Conservation (phyloP, 306 rosid species). For the Trifolium dubium region DNA sequence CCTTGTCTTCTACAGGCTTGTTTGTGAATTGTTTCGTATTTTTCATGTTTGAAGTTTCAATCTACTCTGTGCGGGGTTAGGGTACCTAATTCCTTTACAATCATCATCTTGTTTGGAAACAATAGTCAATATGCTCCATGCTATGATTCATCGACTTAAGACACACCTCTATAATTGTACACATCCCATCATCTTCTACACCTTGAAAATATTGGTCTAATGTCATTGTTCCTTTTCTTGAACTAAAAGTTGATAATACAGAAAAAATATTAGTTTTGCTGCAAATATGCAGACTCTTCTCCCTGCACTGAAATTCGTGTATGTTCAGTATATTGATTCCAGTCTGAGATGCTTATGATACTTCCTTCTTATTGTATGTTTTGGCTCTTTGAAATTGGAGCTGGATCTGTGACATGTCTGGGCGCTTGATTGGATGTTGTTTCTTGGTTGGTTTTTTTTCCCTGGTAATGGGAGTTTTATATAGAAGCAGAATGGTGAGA, state of each 20-base stretch:
- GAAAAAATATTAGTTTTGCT: not conserved
- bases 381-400: slow-evolving; percentile 98
- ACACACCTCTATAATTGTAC: not conserved
- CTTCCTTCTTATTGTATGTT: slow-evolving; percentile 72
- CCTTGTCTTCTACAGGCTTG: slow-evolving; percentile 6
- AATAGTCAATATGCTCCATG: not conserved
- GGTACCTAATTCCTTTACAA: not conserved
- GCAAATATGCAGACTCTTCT: not conserved
- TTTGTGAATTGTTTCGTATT: slow-evolving; percentile 17
- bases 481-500: slow-evolving; percentile 82
- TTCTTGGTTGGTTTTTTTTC: slow-evolving; percentile 70
- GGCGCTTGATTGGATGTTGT: slow-evolving; percentile 74
- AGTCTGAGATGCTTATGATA: slow-evolving; percentile 65
- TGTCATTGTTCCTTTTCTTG: not conserved
- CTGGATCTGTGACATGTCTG: slow-evolving; percentile 89
- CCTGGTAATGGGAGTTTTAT: slow-evolving; percentile 87
- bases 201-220: slow-evolving; percentile 17
- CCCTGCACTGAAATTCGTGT: not conserved
- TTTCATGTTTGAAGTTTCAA: slow-evolving; percentile 21
- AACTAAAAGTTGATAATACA: slow-evolving; percentile 18
- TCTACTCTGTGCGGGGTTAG: not conserved
- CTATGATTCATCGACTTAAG: slow-evolving; percentile 6
- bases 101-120: not conserved
- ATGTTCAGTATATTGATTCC: slow-evolving; percentile 13
- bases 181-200: slow-evolving; percentile 1